A percentile compares a stretch with the other conserved stretches of the same genome.
Conservation (phyloP, 2,329 filamentous ascomycete genomes). For the Myriangium duriaei region DNA sequence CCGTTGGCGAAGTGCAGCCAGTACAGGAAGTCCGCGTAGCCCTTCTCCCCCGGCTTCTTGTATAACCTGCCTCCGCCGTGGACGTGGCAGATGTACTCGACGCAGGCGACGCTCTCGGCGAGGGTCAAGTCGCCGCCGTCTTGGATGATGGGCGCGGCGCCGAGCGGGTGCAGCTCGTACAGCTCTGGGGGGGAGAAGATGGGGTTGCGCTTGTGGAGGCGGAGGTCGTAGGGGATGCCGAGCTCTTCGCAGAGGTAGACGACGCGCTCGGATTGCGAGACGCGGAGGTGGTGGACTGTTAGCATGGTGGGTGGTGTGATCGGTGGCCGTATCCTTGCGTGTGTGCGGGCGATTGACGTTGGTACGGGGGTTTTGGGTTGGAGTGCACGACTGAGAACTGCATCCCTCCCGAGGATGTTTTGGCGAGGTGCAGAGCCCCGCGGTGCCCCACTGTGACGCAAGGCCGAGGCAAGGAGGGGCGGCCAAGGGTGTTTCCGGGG, state of each 20-base stretch:
- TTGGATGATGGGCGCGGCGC: constrained; percentile 48
- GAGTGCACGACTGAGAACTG: too few species aligned
- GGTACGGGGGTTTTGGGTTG: too few species aligned
- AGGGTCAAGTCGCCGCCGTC: constrained; percentile 39
- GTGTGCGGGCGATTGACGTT: too few species aligned
- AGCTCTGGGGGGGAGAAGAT: constrained; percentile 20
- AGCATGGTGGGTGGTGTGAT: constrained; percentile 30
- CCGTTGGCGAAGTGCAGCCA: constrained; percentile 48
- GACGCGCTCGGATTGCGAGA: constrained; percentile 52
- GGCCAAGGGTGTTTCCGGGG: too few species aligned
- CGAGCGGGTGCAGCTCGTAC: constrained; percentile 30
- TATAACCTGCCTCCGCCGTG: constrained; percentile 40
- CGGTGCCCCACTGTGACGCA: too few species aligned
- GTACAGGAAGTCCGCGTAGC: constrained; percentile 50
- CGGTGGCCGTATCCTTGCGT: too few species aligned
- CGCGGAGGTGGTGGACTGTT: constrained; percentile 25
- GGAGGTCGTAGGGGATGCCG: constrained; percentile 39
- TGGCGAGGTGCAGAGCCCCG: too few species aligned
- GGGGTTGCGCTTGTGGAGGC: constrained; percentile 36
- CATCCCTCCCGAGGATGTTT: too few species aligned
- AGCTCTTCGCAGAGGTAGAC: constrained; percentile 56
- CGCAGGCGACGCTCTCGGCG: constrained; percentile 47
- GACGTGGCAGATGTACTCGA: constrained; percentile 49
- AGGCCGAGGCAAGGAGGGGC: too few species aligned
- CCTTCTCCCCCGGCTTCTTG: constrained; percentile 31